Conservation (phyloP, 1,139 yeast genomes). For the Maudiozyma humilis region DNA sequence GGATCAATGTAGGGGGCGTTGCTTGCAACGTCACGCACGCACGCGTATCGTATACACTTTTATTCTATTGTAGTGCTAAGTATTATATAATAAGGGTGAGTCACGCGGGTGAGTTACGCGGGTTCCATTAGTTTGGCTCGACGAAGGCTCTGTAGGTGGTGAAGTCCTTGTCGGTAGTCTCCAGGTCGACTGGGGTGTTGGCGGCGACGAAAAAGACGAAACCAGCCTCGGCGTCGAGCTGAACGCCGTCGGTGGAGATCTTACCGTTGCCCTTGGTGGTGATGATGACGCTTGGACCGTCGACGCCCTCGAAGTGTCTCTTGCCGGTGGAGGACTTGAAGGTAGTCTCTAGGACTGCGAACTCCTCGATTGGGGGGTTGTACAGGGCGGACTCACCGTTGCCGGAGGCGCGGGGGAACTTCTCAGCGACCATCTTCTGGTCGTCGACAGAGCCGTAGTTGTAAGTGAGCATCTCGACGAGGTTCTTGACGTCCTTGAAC, state of each 20-base stretch:
- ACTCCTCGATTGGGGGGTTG: slow-evolving; percentile 96
- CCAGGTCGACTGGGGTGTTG: slow-evolving; percentile 52
- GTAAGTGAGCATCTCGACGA: slow-evolving; percentile 87
- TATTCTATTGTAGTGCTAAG: too few species aligned
- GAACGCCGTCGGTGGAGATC: slow-evolving; percentile 40
- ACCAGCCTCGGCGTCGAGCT: slow-evolving; percentile 51
- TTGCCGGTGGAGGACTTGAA: slow-evolving; percentile 39
- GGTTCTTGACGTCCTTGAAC: slow-evolving; percentile 85
- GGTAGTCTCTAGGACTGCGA: slow-evolving; percentile 77
- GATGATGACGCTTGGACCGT: slow-evolving; percentile 85
- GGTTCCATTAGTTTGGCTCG: slow-evolving; percentile 40
- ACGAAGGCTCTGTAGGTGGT: slow-evolving; percentile 83
- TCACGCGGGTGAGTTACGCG: background rate
- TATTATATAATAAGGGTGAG: background rate
- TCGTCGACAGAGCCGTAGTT: slow-evolving; percentile 81
- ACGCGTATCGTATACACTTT: too few species aligned
- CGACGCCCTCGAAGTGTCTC: slow-evolving; percentile 47
- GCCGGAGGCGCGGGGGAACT: slow-evolving; percentile 59
- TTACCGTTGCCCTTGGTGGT: slow-evolving; percentile 74
- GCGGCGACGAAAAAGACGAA: slow-evolving; percentile 83
- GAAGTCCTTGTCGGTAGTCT: slow-evolving; percentile 46
- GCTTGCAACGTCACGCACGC: too few species aligned
- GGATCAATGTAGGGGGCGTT: background rate
- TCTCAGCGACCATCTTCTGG: slow-evolving; percentile 74
- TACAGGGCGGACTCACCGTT: slow-evolving; percentile 61